These are phyloP conservation scores for Ophidiomyces ophidiicola DNA, from an alignment of 2,329 filamentous ascomycete genomes.

Conservation along the genomic window DNA sequence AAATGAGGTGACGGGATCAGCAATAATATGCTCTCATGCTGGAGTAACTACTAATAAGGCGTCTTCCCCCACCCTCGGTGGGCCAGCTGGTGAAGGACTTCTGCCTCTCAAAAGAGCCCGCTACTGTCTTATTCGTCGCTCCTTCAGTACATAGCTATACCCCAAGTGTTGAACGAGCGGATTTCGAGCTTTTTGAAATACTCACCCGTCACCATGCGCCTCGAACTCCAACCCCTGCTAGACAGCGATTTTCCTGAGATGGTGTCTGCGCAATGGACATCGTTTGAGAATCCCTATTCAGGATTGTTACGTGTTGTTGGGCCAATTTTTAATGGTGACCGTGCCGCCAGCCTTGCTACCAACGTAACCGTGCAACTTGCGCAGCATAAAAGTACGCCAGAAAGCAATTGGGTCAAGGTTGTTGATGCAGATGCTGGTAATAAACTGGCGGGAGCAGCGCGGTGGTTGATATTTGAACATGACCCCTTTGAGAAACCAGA, in stretches of 20 bases:
- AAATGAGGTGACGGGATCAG: too few relatives aligned
- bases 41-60: too few relatives aligned
- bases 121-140: too few relatives aligned
- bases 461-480: conserved; percentile 23
- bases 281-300: conserved; percentile 19
- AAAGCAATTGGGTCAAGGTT: conserved; percentile 24
- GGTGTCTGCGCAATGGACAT: conserved; percentile 10
- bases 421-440: conserved; percentile 22
- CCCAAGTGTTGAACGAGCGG: too few relatives aligned
- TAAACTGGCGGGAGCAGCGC: conserved; percentile 21
- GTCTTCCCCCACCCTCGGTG: too few relatives aligned
- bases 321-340: conserved; percentile 18
- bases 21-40: too few relatives aligned
- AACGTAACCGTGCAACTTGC: conserved; percentile 16
- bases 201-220: conserved; percentile 1
- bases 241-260: conserved; percentile 14
- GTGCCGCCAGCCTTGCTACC: conserved; percentile 12
- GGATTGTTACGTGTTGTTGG: conserved; percentile 21
- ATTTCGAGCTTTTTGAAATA: background rate
- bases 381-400: conserved; percentile 19
- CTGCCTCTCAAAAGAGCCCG: too few relatives aligned
- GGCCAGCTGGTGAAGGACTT: too few relatives aligned
- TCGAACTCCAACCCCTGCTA: conserved; percentile 3
- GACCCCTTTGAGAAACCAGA: conserved; percentile 19
- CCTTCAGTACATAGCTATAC: background rate